Evolutionary conservation across 73 alveolate genomes (phyloP).

Genomic region (Durusdinium trenchii): DNA sequence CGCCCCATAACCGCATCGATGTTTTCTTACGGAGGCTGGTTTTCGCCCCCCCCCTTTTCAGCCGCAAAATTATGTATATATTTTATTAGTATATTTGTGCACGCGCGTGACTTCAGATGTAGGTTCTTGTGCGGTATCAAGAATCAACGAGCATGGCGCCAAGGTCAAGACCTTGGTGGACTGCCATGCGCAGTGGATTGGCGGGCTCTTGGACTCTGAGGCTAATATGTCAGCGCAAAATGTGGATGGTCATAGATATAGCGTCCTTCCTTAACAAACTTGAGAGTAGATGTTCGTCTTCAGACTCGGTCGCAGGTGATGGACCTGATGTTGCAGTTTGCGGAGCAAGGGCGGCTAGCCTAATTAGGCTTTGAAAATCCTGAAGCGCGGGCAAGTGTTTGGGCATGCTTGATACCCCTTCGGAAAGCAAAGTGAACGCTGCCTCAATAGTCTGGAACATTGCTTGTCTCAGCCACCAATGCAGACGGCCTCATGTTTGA

Average conservation of each 20-base stretch:
- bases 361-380: neutral
- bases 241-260: neutral
- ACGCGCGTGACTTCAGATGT: too few relatives aligned
- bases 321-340: slow-evolving; percentile 75
- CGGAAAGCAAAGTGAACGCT: too few relatives aligned
- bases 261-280: neutral
- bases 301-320: neutral
- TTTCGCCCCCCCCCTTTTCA: too few relatives aligned
- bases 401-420: too few relatives aligned
- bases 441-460: too few relatives aligned
- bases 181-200: slow-evolving; percentile 81
- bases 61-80: too few relatives aligned
- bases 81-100: too few relatives aligned
- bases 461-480: too few relatives aligned
- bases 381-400: neutral
- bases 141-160: neutral
- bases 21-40: too few relatives aligned
- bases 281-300: neutral
- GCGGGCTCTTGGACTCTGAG: slow-evolving; percentile 77
- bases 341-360: slow-evolving; percentile 65
- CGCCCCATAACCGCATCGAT: too few relatives aligned
- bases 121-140: too few relatives aligned
- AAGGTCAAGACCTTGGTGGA: slow-evolving; percentile 83
- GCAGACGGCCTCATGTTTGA: too few relatives aligned
- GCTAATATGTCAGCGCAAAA: neutral